A percentile compares a stretch with the other conserved stretches of the same genome.
Evolutionary conservation across 2,329 filamentous ascomycete species (phyloP).

Genomic region (Cladorrhinum sp.): DNA sequence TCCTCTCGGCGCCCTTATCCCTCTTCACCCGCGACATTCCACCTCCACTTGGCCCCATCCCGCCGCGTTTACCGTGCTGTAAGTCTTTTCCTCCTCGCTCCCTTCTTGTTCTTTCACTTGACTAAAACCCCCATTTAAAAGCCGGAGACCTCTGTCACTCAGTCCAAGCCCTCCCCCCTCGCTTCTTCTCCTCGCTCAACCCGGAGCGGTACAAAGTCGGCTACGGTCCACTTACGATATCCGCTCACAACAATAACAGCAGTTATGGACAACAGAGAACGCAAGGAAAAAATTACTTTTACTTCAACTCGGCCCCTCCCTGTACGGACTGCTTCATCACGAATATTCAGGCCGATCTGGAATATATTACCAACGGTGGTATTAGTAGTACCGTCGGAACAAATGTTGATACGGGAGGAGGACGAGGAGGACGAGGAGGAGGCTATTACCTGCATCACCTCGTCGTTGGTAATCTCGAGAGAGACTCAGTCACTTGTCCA

Average conservation of each 20-base stretch:
- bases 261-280: conserved; percentile 20
- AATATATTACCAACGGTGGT: too few relatives aligned
- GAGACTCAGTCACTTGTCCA: conserved; percentile 22
- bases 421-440: too few relatives aligned
- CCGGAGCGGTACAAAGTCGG: conserved; percentile 19
- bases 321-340: conserved; percentile 30
- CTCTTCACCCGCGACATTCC: too few relatives aligned
- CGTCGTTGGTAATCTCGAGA: conserved; percentile 20
- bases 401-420: too few relatives aligned
- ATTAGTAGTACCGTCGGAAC: too few relatives aligned
- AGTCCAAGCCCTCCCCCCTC: conserved; percentile 10
- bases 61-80: conserved; percentile 1
- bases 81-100: too few relatives aligned
- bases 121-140: background rate
- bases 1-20: too few relatives aligned
- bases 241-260: conserved; percentile 14
- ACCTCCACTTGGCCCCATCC: background rate
- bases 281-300: conserved; percentile 18
- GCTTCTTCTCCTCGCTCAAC: conserved; percentile 18
- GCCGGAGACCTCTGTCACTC: conserved; percentile 5
- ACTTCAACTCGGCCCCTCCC: conserved; percentile 15
- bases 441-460: conserved; percentile 33
- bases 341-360: conserved; percentile 26
- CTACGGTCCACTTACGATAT: conserved; percentile 25
- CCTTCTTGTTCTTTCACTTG: background rate